Base-by-base conservation (phyloP, 148 eudicot genomes). In the Drosera capensis region DNA sequence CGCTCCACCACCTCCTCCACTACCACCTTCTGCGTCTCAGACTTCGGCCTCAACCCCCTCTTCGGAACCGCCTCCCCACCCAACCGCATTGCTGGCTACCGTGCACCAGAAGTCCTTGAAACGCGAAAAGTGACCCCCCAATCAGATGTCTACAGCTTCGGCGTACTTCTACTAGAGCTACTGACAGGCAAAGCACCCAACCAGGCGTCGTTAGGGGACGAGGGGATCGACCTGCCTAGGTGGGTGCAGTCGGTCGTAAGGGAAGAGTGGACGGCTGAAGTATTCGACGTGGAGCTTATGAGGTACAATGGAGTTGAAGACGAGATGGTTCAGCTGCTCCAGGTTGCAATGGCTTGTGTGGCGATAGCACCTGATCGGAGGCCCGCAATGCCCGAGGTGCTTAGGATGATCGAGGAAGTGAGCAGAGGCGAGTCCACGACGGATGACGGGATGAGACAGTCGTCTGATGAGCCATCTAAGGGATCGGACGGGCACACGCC, bases 261-360 rank as follows among this genome's bases (percentile, higher is more conserved):
- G 3, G 99, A 92, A 48, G 99, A 92, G 52, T 92, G 99, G 99
- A 92, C 97, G 0, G 99, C 99, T 0, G 99, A 92, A 66, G 99
- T 92, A 1, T 85, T 92, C 30, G 99, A 92, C 25, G 95, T 81
- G 17, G 99, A 92, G 68, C 66, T 92, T 7, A 92, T 92, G 95
- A 71, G 99, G 65, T 85, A 76, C 25, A 72, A 90, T 15, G 76
- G 85, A 56, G 80, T 84, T 0, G 99, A 92, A 58, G 99, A 92
- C 29, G 99, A 92, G 68, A 92, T 92, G 99, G 99, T 92, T 0
- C 99, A 92, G 58, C 59, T 85, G 23, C 58, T 92, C 25, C 99
- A 92, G 47, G 81, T 92, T 6, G 99, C 88, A 3, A 92, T 92
- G 99, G 65, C 95, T 0, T 92, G 99, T 49, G 99, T 92, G 0